phyloP scores from a whole-genome alignment of 768 basidiomycete species.

The Tricholoma saponaceum region DNA sequence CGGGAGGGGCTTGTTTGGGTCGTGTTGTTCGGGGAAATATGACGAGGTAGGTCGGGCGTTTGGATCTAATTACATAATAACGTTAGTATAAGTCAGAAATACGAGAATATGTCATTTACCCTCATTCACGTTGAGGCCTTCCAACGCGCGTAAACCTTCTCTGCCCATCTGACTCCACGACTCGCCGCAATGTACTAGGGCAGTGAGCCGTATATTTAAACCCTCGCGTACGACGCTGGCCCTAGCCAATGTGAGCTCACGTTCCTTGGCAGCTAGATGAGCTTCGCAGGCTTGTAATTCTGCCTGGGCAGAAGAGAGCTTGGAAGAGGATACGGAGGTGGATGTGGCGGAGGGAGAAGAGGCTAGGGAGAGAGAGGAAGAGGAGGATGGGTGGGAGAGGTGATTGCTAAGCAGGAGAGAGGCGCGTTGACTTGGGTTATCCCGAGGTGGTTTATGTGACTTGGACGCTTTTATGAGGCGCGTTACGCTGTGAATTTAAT shows the following conservation, averaged over 20 bases:
- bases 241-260: constrained; percentile 50
- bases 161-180: constrained; percentile 66
- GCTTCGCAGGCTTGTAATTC: constrained; percentile 82
- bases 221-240: constrained; percentile 58
- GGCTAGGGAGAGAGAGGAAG: constrained; percentile 20
- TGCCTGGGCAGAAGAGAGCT: constrained; percentile 63
- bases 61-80: background rate
- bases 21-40: background rate
- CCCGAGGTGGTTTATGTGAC: constrained; percentile 38
- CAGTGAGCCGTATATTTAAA: constrained; percentile 55
- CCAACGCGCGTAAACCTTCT: constrained; percentile 45
- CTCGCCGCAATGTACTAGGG: constrained; percentile 67
- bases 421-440: constrained; percentile 1
- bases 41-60: background rate
- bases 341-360: constrained; percentile 26
- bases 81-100: background rate
- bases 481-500: constrained; percentile 49
- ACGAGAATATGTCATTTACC: constrained; percentile 1
- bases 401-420: constrained; percentile 2
- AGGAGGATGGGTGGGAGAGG: constrained; percentile 31
- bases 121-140: constrained; percentile 17
- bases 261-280: constrained; percentile 67
- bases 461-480: constrained; percentile 78
- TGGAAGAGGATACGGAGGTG: constrained; percentile 31
- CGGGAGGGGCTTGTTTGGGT: constrained; percentile 5